These are phyloP conservation scores for Fraxinus ornus DNA, from an alignment of 305 asterid species.

Conservation along the genomic window DNA sequence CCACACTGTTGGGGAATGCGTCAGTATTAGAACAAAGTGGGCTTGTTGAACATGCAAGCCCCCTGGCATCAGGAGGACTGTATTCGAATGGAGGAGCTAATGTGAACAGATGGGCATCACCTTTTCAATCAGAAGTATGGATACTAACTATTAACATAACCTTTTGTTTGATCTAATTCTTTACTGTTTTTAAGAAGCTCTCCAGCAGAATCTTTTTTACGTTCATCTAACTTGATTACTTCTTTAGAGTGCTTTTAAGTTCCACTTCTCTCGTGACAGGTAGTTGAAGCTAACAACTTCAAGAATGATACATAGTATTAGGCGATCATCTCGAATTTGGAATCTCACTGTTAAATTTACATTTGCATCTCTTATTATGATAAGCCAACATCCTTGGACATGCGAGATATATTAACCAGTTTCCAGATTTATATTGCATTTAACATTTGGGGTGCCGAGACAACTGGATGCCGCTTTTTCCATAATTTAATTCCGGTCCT, in stretches of 20 bases:
- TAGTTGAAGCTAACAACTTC: slow-evolving; percentile 7
- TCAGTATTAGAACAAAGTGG: slow-evolving; percentile 99
- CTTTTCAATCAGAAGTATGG: slow-evolving; percentile 99
- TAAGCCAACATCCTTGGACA: not conserved
- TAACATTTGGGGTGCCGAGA: not conserved
- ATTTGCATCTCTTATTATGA: slow-evolving; percentile 11
- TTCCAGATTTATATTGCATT: not conserved
- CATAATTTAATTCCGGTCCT: not conserved
- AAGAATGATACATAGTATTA: slow-evolving; percentile 28
- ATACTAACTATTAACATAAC: slow-evolving; percentile 96
- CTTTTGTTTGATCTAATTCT: slow-evolving; percentile 66
- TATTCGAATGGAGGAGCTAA: slow-evolving; percentile 99
- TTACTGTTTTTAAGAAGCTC: slow-evolving; percentile 54
- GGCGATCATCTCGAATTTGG: slow-evolving; percentile 24
- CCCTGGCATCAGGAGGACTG: slow-evolving; percentile 92
- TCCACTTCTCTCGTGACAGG: slow-evolving; percentile 7
- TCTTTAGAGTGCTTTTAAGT: not conserved
- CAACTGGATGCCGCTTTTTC: not conserved
- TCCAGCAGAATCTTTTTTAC: slow-evolving; percentile 30
- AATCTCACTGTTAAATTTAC: not conserved
- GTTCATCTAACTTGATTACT: not conserved
- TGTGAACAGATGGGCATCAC: slow-evolving; percentile 97
- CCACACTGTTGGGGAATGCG: slow-evolving; percentile 99
- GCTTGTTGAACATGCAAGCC: slow-evolving; percentile 99
- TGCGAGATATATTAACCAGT: not conserved